Evolutionary conservation across 139 green algal species (phyloP).

Genomic region (Limnomonas spitsbergensis): DNA sequence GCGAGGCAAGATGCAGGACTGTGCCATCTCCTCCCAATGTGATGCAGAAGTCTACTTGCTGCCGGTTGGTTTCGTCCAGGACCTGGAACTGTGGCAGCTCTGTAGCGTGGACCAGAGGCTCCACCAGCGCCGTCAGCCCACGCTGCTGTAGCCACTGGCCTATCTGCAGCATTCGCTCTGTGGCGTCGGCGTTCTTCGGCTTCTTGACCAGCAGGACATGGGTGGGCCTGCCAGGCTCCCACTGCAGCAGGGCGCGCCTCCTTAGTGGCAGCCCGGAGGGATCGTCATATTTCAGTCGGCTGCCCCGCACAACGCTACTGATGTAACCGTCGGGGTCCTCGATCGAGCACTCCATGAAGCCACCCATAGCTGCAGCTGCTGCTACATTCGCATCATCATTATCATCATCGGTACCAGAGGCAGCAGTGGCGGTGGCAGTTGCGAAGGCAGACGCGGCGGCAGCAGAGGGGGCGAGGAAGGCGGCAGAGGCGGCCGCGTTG

Average conservation of each 20-base stretch:
- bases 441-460: no score
- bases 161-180: conserved; percentile 59
- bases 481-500: no score
- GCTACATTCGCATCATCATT: no score
- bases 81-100: conserved; percentile 4
- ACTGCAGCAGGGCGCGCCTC: conserved; percentile 35
- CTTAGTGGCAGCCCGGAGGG: conserved; percentile 27
- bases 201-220: conserved; percentile 81
- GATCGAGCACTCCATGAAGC: not conserved
- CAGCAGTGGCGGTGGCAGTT: no score
- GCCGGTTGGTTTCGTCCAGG: not conserved
- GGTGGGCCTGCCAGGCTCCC: conserved; percentile 14
- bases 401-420: no score
- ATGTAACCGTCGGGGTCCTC: not conserved
- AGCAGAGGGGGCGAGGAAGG: no score
- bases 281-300: conserved; percentile 29
- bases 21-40: conserved; percentile 50
- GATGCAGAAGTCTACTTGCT: conserved; percentile 15
- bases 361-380: no score
- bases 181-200: conserved; percentile 46
- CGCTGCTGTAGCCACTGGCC: conserved; percentile 53
- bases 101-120: conserved; percentile 54
- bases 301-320: conserved; percentile 8
- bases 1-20: conserved; percentile 76
- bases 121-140: conserved; percentile 69